These are phyloP conservation scores for Cardamine chenopodiifolia DNA, from an alignment of 345 rosid genomes.

Conservation along the genomic window DNA sequence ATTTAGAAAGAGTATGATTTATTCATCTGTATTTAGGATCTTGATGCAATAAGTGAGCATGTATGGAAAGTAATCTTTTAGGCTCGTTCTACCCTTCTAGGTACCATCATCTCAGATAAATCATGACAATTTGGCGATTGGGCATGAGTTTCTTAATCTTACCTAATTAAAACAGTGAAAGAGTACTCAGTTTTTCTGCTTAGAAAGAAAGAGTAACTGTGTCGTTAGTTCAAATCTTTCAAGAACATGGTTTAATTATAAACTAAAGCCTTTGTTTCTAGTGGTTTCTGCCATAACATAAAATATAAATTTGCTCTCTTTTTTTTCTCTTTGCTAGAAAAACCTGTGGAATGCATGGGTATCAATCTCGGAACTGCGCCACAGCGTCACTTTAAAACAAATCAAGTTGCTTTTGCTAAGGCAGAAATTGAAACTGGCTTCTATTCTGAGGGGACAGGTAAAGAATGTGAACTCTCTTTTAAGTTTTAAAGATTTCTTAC, in stretches of 20 bases:
- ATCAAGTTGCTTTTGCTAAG: constrained; percentile 69
- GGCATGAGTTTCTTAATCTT: constrained; percentile 19
- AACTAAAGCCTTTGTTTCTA: neutral
- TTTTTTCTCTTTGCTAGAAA: constrained; percentile 55
- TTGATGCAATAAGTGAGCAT: neutral
- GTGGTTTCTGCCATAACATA: constrained; percentile 1
- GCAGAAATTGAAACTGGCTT: constrained; percentile 73
- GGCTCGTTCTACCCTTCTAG: constrained; percentile 1
- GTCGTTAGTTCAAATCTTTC: constrained; percentile 3
- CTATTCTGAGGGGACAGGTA: constrained; percentile 83
- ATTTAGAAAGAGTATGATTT: constrained; percentile 4
- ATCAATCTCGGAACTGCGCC: constrained; percentile 68
- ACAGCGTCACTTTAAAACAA: constrained; percentile 76
- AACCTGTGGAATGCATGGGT: constrained; percentile 68
- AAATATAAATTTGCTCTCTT: constrained; percentile 6
- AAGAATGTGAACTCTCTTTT: constrained; percentile 36
- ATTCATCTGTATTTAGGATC: constrained; percentile 8
- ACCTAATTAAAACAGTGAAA: neutral
- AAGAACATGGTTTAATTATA: constrained; percentile 20
- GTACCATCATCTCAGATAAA: neutral
- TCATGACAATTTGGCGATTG: constrained; percentile 2
- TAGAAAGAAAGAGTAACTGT: neutral
- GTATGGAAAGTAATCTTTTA: constrained; percentile 3
- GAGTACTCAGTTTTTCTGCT: constrained; percentile 5
- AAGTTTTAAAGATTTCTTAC: constrained; percentile 22